Percentiles rank a stretch among this genome's conserved stretches.
Evolutionary conservation across 768 basidiomycete genomes (phyloP).

Genomic region (Lentinus tigrinus): DNA sequence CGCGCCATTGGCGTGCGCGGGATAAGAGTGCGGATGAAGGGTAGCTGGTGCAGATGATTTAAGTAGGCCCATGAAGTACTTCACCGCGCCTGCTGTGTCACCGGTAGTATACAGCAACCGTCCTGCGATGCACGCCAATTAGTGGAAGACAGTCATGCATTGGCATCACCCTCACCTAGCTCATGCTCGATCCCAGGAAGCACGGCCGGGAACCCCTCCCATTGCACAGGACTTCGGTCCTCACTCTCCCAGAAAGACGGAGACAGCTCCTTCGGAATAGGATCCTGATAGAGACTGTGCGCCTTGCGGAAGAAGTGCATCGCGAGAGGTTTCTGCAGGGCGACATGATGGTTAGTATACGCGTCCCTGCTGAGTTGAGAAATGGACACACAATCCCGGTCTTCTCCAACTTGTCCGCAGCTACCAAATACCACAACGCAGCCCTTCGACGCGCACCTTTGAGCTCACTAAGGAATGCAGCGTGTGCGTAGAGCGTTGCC

Average conservation of each 20-base stretch:
- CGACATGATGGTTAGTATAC: neutral
- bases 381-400: conserved; percentile 69
- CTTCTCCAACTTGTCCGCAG: conserved; percentile 78
- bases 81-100: conserved; percentile 72
- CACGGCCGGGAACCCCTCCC: conserved; percentile 58
- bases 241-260: conserved; percentile 83
- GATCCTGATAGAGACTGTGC: conserved; percentile 55
- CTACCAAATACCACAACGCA: conserved; percentile 75
- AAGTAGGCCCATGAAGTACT: conserved; percentile 74
- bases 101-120: conserved; percentile 90
- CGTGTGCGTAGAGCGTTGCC: conserved; percentile 78
- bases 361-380: neutral
- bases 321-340: conserved; percentile 76
- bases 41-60: conserved; percentile 32
- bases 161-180: conserved; percentile 47
- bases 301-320: conserved; percentile 78
- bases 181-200: conserved; percentile 78
- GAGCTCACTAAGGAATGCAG: conserved; percentile 64
- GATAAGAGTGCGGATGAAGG: conserved; percentile 1
- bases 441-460: conserved; percentile 61
- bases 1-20: conserved; percentile 20
- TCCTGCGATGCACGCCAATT: conserved; percentile 42
- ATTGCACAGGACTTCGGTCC: conserved; percentile 39
- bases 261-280: conserved; percentile 58
- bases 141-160: conserved; percentile 4